Percentiles rank a stretch among this genome's conserved stretches.
These are phyloP conservation scores for Penicillium sp. DNA, from an alignment of 2,329 filamentous ascomycete genomes.

Conservation along the genomic window DNA sequence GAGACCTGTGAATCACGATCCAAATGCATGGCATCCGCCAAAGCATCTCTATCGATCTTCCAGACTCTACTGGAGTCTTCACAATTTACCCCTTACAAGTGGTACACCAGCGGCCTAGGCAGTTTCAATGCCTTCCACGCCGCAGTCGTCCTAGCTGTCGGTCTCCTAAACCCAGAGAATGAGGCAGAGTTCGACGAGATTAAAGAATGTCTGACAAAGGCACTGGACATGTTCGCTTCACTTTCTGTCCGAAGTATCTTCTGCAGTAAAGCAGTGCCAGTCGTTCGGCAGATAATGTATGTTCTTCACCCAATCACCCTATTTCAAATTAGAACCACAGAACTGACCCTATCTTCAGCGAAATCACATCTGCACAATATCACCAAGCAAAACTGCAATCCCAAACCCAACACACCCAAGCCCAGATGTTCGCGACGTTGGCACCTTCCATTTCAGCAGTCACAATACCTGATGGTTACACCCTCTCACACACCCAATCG, in stretches of 20 bases:
- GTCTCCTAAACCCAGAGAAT: conserved; percentile 30
- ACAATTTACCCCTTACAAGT: conserved; percentile 38
- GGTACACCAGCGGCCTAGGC: conserved; percentile 42
- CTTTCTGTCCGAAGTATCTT: conserved; percentile 37
- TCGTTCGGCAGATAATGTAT: conserved; percentile 38
- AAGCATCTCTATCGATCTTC: conserved; percentile 36
- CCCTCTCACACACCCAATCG: conserved; percentile 16
- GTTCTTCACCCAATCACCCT: neutral
- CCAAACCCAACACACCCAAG: conserved; percentile 10
- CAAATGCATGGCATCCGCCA: conserved; percentile 36
- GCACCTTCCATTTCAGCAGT: conserved; percentile 5
- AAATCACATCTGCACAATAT: conserved; percentile 20
- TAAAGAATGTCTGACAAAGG: conserved; percentile 28
- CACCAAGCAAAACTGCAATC: conserved; percentile 14
- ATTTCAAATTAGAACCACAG: neutral
- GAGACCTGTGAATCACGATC: conserved; percentile 31
- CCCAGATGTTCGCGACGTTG: conserved; percentile 11
- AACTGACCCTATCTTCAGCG: conserved; percentile 14
- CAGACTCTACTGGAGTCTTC: conserved; percentile 31
- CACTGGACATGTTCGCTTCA: conserved; percentile 34
- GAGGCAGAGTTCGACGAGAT: conserved; percentile 31
- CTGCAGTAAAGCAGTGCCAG: conserved; percentile 38
- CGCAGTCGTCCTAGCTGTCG: conserved; percentile 33
- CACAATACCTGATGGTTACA: conserved; percentile 16
- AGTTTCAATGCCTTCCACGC: conserved; percentile 46